Evolutionary conservation across 495 filamentous ascomycete genomes (phyloP).

Genomic region (Neurospora intermedia): DNA sequence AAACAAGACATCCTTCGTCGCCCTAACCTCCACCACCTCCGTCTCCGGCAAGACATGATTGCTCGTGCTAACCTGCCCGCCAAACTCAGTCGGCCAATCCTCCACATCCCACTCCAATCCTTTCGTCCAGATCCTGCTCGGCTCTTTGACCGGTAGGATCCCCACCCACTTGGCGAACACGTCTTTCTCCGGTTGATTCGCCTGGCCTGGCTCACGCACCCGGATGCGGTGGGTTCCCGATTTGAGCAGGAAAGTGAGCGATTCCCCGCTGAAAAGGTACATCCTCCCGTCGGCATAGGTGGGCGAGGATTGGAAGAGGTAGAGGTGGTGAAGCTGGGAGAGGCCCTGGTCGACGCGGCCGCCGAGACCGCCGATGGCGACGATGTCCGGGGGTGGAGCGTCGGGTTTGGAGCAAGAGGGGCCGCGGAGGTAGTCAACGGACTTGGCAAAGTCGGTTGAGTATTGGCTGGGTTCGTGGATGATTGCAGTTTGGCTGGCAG

Average conservation of each 20-base stretch:
- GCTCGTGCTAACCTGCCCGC: conserved; percentile 80
- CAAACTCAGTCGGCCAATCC: conserved; percentile 72
- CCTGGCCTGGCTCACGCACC: conserved; percentile 38
- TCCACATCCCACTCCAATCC: conserved; percentile 87
- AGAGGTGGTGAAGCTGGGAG: conserved; percentile 73
- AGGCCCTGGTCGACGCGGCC: conserved; percentile 89
- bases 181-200: conserved; percentile 9
- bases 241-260: conserved; percentile 68
- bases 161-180: conserved; percentile 58
- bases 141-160: conserved; percentile 70
- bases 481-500: conserved; percentile 37
- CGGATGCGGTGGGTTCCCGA: conserved; percentile 56
- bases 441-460: conserved; percentile 62
- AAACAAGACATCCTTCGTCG: conserved; percentile 65
- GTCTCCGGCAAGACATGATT: conserved; percentile 60
- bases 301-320: conserved; percentile 41
- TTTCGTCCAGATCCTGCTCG: conserved; percentile 58
- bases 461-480: conserved; percentile 65
- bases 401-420: not conserved
- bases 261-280: conserved; percentile 67
- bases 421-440: conserved; percentile 40
- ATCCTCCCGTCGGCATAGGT: conserved; percentile 38
- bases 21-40: conserved; percentile 45
- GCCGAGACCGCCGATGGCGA: conserved; percentile 73
- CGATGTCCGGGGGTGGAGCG: conserved; percentile 32